A percentile compares a stretch with the other conserved stretches of the same genome.
These are phyloP conservation scores for Pulveroboletus sp. DNA, from an alignment of 768 basidiomycete genomes.

Conservation along the genomic window DNA sequence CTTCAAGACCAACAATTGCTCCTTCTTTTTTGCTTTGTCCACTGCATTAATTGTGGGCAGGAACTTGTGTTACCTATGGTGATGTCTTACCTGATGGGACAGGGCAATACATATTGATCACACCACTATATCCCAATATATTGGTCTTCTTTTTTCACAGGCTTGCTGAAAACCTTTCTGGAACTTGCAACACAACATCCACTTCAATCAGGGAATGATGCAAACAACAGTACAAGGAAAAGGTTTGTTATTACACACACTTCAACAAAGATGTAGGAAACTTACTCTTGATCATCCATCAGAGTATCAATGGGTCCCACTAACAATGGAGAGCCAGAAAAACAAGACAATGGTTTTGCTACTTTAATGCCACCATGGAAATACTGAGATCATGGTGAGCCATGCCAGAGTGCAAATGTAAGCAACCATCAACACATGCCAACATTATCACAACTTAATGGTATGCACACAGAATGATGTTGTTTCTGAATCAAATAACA, in stretches of 20 bases:
- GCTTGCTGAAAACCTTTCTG: not conserved
- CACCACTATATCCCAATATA: constrained; percentile 37
- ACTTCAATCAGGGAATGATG: not conserved
- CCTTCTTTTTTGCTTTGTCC: constrained; percentile 30
- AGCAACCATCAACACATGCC: no score
- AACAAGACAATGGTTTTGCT: no score
- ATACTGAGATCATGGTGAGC: no score
- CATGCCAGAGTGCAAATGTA: no score
- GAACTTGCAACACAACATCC: not conserved
- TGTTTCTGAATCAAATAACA: not conserved
- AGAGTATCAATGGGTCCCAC: no score
- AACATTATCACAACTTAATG: no score
- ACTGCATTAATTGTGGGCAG: constrained; percentile 36
- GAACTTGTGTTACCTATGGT: constrained; percentile 39
- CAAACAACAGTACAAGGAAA: no score
- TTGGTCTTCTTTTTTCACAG: constrained; percentile 27
- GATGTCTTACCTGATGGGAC: constrained; percentile 41
- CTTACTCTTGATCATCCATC: no score
- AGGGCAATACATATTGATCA: constrained; percentile 36
- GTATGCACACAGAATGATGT: not conserved
- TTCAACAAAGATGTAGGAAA: no score
- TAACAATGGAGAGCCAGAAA: no score
- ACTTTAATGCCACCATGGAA: no score
- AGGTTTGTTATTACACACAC: no score
- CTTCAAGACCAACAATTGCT: constrained; percentile 25